Conservation (phyloP, 192 early-diverging fungal genomes). For the Entrophospora sp. region DNA sequence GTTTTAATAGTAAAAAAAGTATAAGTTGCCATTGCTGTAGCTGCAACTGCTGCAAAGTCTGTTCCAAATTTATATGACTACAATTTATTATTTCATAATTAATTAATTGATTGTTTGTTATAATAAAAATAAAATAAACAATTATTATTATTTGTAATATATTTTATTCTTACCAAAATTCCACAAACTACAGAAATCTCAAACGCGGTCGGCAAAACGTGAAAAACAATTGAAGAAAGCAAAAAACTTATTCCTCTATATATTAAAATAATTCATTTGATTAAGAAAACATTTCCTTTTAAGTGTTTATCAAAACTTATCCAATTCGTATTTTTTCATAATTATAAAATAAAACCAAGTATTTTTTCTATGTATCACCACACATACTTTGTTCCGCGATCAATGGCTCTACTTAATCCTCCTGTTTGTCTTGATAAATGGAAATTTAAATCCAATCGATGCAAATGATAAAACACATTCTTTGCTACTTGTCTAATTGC, state of each 20-base stretch:
- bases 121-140: not conserved
- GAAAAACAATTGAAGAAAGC: constrained; percentile 89
- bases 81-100: not conserved
- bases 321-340: no score
- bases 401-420: constrained; percentile 92
- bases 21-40: constrained; percentile 67
- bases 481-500: constrained; percentile 83
- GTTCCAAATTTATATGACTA: constrained; percentile 46
- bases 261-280: constrained; percentile 9
- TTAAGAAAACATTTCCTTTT: not conserved
- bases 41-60: constrained; percentile 45
- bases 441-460: constrained; percentile 80
- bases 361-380: no score
- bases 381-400: constrained; percentile 82
- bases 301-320: no score
- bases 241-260: constrained; percentile 92
- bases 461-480: constrained; percentile 86
- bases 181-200: constrained; percentile 95
- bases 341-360: no score
- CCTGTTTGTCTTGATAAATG: constrained; percentile 94
- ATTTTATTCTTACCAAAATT: constrained; percentile 75
- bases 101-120: not conserved
- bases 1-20: constrained; percentile 79
- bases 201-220: constrained; percentile 87
- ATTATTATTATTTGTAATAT: constrained; percentile 50